Base-by-base conservation (phyloP, 2,329 filamentous ascomycete species). In the Colletotrichum sansevieriae region DNA sequence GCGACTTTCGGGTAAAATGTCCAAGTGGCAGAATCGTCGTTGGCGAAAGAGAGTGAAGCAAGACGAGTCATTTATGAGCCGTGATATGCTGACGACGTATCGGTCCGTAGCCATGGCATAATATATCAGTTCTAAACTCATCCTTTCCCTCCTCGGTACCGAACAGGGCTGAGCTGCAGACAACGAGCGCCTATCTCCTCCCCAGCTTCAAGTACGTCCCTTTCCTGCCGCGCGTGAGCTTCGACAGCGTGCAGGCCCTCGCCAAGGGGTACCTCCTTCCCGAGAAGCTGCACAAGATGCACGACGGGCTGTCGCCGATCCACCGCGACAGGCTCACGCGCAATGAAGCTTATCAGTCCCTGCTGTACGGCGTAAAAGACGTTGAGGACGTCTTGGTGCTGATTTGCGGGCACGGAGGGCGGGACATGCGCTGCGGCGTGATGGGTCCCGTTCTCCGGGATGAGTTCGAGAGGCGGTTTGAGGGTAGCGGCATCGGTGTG, bases 121-220 rank as follows among this genome's bases (percentile, higher is more conserved):
- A 95, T 77, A 81, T 97, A 65, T 87, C 94, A 29, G 83, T 95
- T 64, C 89, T 93, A 22, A 93, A 93, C 74, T 87, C 91, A 12
- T 97, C 93, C 0, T 91, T 97, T 73, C 83, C 86, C 10, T 87
- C 91, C 37, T 85, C 85, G 8, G 76, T 79, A n/a, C 81, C 81
- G 2, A 78, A 78, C 39, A 79, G 83, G 29, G 76, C 72, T 13
- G 79, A 83, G 62, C 77, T 85, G 63, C 84, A 85, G 77, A 86
- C 78, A 20, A 86, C 87, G 0, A 94, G 91, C 1, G 92, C 87
- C 2, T 92, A 95, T 75, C 84, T 97, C 20, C 88, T 97, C 37
- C 95, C 95, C 2, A 90, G 88, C 77, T 97, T 97, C 84, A 91
- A 90, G 79, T 94, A 94, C 78, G 83, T 97, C 15, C 89, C 91